phyloP scores from a whole-genome alignment of 73 alveolate species.

The Tetrahymena elliotti region DNA sequence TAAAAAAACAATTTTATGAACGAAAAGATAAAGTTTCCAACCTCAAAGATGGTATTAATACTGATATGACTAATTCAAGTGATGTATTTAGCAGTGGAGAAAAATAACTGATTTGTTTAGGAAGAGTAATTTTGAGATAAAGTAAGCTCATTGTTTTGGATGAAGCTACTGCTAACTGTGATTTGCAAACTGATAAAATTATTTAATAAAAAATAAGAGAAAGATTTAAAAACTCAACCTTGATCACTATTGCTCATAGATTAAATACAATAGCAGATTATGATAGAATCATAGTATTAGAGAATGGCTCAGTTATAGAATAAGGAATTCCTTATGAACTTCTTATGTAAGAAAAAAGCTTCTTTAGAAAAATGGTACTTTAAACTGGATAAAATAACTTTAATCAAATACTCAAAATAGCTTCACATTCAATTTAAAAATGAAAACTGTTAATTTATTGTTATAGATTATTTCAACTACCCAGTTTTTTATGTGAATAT shows the following conservation, averaged over 20 bases:
- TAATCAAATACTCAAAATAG: not conserved
- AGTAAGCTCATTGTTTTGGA: constrained; percentile 52
- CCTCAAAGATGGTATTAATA: not conserved
- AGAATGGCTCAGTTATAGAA: not conserved
- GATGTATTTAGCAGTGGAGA: constrained; percentile 3
- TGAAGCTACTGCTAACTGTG: constrained; percentile 72
- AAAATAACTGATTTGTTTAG: constrained; percentile 22
- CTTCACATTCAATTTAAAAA: no score
- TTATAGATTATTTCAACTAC: no score
- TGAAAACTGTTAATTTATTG: no score
- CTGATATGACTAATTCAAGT: not conserved
- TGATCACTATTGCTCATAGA: constrained; percentile 67
- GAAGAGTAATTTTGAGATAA: constrained; percentile 53
- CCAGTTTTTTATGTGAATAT: no score
- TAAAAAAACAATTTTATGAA: not conserved
- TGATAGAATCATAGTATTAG: constrained; percentile 21
- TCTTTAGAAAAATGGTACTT: not conserved
- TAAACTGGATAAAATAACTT: not conserved
- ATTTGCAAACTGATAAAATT: constrained; percentile 50
- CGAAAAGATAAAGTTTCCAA: not conserved
- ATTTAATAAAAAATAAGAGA: constrained; percentile 47
- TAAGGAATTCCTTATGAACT: not conserved
- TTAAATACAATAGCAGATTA: constrained; percentile 54
- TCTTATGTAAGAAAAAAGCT: not conserved
- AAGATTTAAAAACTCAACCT: constrained; percentile 41